Evolutionary conservation across 352 stramenopile genomes (phyloP).

Genomic region (Phytopythium cucurbitacearum): DNA sequence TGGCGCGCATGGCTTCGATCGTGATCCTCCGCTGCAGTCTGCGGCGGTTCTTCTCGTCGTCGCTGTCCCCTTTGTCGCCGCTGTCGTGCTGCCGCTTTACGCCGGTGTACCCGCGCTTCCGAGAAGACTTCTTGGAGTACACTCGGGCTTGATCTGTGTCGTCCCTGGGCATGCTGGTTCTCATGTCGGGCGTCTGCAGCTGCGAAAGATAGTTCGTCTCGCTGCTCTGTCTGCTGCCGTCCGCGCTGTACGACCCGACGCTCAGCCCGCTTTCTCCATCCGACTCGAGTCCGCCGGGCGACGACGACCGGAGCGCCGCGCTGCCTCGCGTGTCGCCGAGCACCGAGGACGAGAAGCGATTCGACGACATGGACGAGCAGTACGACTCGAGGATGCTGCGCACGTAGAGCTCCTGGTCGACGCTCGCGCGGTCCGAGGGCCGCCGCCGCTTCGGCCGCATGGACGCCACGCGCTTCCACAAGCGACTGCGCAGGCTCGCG

Average conservation of each 20-base stretch:
- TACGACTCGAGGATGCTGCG: conserved; percentile 75
- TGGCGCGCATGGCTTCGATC: conserved; percentile 51
- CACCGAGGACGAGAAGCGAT: conserved; percentile 32
- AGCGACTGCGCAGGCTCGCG: conserved; percentile 15
- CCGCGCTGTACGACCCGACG: neutral
- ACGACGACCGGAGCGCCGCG: neutral
- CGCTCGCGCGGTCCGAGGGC: conserved; percentile 15
- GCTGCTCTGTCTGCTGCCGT: conserved; percentile 4
- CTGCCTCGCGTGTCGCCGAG: neutral
- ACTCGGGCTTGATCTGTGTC: conserved; percentile 19
- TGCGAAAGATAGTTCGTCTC: conserved; percentile 17
- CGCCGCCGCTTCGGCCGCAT: conserved; percentile 22
- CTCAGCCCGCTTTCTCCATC: neutral
- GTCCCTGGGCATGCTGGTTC: neutral
- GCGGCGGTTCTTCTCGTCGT: conserved; percentile 40
- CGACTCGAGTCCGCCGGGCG: neutral
- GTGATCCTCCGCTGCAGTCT: conserved; percentile 48
- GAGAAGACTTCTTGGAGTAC: too few species aligned
- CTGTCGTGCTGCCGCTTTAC: conserved; percentile 1
- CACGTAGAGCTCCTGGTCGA: conserved; percentile 68
- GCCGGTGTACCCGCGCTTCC: conserved; percentile 5
- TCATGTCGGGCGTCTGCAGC: conserved; percentile 12
- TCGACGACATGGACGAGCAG: conserved; percentile 66
- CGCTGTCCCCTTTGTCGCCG: conserved; percentile 15
- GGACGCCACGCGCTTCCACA: conserved; percentile 33